Evolutionary conservation across 2,329 filamentous ascomycete species (phyloP).

Genomic region (Huntiella moniliformis): DNA sequence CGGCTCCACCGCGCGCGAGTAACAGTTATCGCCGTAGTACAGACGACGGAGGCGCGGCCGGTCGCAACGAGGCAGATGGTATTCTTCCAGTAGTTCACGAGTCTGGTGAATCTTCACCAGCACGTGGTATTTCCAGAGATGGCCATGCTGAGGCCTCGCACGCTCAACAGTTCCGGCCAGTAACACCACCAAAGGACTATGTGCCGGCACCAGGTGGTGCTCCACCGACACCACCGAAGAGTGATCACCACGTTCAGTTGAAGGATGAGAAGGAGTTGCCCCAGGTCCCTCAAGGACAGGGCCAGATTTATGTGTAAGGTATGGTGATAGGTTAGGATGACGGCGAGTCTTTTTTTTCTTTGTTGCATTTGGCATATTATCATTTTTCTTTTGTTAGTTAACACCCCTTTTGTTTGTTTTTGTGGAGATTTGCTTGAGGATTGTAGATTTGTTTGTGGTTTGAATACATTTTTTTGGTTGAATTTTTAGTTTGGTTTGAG

Average conservation of each 20-base stretch:
- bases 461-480: neutral
- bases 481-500: neutral
- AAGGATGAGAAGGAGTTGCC: constrained; percentile 38
- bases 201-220: constrained; percentile 11
- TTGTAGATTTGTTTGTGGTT: neutral
- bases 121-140: constrained; percentile 36
- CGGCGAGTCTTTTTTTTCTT: constrained; percentile 5
- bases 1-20: constrained; percentile 23
- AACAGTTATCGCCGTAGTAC: neutral
- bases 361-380: constrained; percentile 1
- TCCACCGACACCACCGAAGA: constrained; percentile 31
- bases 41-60: neutral
- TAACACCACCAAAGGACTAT: constrained; percentile 24
- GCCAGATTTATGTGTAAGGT: constrained; percentile 8
- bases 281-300: constrained; percentile 26
- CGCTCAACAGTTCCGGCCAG: constrained; percentile 17
- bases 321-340: neutral
- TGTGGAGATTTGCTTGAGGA: neutral
- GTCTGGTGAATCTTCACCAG: constrained; percentile 56
- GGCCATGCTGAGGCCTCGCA: constrained; percentile 17
- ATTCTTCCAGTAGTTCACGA: constrained; percentile 76
- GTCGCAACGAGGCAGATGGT: constrained; percentile 18
- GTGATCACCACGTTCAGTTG: constrained; percentile 19
- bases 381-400: constrained; percentile 1
- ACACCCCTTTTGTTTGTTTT: neutral